Base-by-base conservation (phyloP, 306 rosid species). In the Trifolium subterraneum region DNA sequence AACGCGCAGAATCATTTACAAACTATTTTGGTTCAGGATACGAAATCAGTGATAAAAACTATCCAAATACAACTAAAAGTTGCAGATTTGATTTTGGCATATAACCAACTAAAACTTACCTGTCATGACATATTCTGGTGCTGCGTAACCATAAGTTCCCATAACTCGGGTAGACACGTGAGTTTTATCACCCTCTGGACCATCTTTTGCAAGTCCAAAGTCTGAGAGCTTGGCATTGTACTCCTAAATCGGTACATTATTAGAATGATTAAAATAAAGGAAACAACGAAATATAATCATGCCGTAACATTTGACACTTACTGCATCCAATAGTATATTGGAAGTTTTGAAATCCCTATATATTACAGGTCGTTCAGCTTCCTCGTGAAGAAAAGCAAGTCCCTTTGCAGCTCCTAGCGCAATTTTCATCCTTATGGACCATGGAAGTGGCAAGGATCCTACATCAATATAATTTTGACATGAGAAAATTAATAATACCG, bases 101-200 rank as follows among this genome's bases (percentile, higher is more conserved):
- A 67, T 44, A 67, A 56, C 38, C 14, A 73, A 70, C 64, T 16
- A 50, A 64, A 64, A 55, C 82, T 79, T 70, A 93, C 98, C 98
- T 2, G 98, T 93, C 98, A 93, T 93, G 55, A 93, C 98, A 78
- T 93, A 93, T 81, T 93, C 98, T 10, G 98, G 98, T 41, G 98
- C 98, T 52, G 98, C 98, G 29, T 93, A 93, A 59, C 98, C 98
- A 73, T 93, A 93, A 22, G 98, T 93, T 84, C 98, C 98, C 98
- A 93, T 93, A 78, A 93, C 98, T 45, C 98, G 92, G 23, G 98
- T 93, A 31, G 98, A 93, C 70, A 93, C 98, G 59, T 93, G 98
- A 62, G 98, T 93, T 83, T 93, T 93, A 70, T 93, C 98, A 78
- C 98, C 98, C 70, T 89, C 98, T 0, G 98, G 98, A 62, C 98